Evolutionary conservation across 192 early-diverging fungal genomes (phyloP).

Genomic region (Podila verticillata): DNA sequence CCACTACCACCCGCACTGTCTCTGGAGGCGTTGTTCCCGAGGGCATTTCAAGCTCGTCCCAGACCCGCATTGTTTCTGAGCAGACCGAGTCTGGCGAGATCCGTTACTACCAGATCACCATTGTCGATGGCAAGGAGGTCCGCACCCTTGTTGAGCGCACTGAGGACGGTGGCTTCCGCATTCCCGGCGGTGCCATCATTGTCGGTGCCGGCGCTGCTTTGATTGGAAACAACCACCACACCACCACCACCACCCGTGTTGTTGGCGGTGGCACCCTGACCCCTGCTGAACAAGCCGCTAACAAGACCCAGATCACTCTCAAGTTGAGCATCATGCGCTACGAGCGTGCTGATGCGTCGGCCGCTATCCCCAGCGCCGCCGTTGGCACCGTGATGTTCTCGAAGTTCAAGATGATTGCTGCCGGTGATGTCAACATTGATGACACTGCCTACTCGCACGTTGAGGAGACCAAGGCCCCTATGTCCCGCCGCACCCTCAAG

Average conservation of each 20-base stretch:
- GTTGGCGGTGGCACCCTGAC: constrained; percentile 38
- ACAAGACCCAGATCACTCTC: constrained; percentile 50
- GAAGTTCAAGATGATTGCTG: constrained; percentile 50
- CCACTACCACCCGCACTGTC: constrained; percentile 35
- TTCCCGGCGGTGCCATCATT: constrained; percentile 38
- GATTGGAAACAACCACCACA: constrained; percentile 47
- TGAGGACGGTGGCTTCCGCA: constrained; percentile 49
- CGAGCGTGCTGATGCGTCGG: constrained; percentile 45
- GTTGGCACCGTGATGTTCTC: constrained; percentile 45
- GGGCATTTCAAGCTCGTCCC: constrained; percentile 20
- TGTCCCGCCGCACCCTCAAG: constrained; percentile 43
- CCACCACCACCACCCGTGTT: constrained; percentile 49
- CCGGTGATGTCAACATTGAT: constrained; percentile 43
- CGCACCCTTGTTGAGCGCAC: constrained; percentile 50
- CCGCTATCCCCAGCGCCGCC: constrained; percentile 37
- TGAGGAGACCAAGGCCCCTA: constrained; percentile 36
- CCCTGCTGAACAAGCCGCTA: constrained; percentile 47
- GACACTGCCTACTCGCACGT: constrained; percentile 43
- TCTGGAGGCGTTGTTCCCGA: constrained; percentile 15
- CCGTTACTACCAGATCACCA: constrained; percentile 40
- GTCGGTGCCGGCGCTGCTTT: constrained; percentile 46
- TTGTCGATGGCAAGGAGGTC: constrained; percentile 43
- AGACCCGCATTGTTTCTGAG: constrained; percentile 48
- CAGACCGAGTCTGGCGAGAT: constrained; percentile 23
- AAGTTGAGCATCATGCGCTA: constrained; percentile 54